Evolutionary conservation across 2,329 filamentous ascomycete genomes (phyloP).

Genomic region (Keithomyces neogunnii): DNA sequence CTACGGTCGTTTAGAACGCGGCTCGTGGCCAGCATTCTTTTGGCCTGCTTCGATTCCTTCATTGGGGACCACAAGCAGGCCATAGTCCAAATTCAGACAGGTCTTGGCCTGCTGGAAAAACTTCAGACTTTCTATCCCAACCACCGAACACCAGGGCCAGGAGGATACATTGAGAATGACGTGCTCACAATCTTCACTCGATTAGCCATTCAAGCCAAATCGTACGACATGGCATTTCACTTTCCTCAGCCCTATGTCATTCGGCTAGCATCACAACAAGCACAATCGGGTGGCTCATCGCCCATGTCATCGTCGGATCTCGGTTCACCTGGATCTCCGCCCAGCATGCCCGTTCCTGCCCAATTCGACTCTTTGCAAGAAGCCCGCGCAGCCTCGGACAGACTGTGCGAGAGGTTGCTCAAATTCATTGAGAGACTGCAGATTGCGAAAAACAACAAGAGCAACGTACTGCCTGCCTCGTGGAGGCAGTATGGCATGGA

Average conservation of each 20-base stretch:
- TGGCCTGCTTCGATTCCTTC: constrained; percentile 62
- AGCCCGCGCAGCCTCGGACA: constrained; percentile 48
- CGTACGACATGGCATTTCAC: constrained; percentile 61
- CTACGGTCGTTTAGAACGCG: constrained; percentile 40
- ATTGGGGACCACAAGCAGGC: constrained; percentile 55
- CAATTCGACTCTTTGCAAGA: constrained; percentile 43
- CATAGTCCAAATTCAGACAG: constrained; percentile 52
- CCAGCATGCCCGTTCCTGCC: constrained; percentile 14
- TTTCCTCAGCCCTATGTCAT: constrained; percentile 56
- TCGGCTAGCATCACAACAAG: constrained; percentile 28
- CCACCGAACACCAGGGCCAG: constrained; percentile 12
- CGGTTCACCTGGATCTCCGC: constrained; percentile 9
- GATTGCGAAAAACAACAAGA: constrained; percentile 39
- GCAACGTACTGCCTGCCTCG: constrained; percentile 41
- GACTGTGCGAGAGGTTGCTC: constrained; percentile 46
- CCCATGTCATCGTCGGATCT: constrained; percentile 15
- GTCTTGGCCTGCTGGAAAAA: constrained; percentile 45
- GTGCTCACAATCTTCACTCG: constrained; percentile 56
- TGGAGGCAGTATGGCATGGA: constrained; percentile 38
- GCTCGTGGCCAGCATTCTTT: constrained; percentile 56
- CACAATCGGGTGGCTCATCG: constrained; percentile 24
- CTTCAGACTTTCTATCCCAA: constrained; percentile 22
- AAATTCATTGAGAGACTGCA: constrained; percentile 49
- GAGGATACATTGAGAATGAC: constrained; percentile 47
- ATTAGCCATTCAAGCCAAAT: constrained; percentile 56